phyloP scores from a whole-genome alignment of 2,329 filamentous ascomycete genomes.

The Calycina herbarum region DNA sequence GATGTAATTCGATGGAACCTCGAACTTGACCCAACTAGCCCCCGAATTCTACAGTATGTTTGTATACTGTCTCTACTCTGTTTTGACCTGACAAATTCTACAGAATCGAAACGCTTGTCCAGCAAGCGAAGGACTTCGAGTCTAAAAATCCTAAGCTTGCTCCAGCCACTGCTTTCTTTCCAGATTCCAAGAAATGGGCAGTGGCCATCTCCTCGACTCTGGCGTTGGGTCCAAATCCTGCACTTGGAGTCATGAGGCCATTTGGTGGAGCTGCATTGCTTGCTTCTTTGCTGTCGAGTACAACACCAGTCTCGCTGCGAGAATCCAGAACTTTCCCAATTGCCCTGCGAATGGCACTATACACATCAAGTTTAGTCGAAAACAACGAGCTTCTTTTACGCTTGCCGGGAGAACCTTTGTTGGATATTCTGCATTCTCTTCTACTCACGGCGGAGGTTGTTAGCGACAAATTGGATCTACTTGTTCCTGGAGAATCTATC shows the following conservation, averaged over 20 bases:
- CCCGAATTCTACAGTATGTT: slow-evolving; percentile 52
- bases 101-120: slow-evolving; percentile 54
- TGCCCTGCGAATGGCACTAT: slow-evolving; percentile 74
- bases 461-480: slow-evolving; percentile 51
- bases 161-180: slow-evolving; percentile 54
- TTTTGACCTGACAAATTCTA: slow-evolving; percentile 12
- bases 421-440: slow-evolving; percentile 54
- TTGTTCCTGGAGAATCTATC: slow-evolving; percentile 50
- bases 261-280: slow-evolving; percentile 72
- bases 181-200: slow-evolving; percentile 65
- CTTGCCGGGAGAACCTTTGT: slow-evolving; percentile 45
- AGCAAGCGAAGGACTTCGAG: slow-evolving; percentile 47
- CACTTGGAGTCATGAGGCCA: slow-evolving; percentile 71
- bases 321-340: slow-evolving; percentile 60
- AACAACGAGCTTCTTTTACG: slow-evolving; percentile 42
- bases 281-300: slow-evolving; percentile 40
- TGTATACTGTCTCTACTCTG: not conserved
- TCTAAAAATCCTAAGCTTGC: slow-evolving; percentile 38
- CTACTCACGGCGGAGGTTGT: slow-evolving; percentile 52
- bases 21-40: slow-evolving; percentile 43
- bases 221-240: slow-evolving; percentile 52
- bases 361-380: slow-evolving; percentile 59
- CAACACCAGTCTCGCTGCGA: slow-evolving; percentile 53
- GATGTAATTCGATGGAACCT: slow-evolving; percentile 57
- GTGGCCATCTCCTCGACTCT: slow-evolving; percentile 59